Conservation (phyloP, 768 basidiomycete genomes). For the Podaxis mareebaensis region DNA sequence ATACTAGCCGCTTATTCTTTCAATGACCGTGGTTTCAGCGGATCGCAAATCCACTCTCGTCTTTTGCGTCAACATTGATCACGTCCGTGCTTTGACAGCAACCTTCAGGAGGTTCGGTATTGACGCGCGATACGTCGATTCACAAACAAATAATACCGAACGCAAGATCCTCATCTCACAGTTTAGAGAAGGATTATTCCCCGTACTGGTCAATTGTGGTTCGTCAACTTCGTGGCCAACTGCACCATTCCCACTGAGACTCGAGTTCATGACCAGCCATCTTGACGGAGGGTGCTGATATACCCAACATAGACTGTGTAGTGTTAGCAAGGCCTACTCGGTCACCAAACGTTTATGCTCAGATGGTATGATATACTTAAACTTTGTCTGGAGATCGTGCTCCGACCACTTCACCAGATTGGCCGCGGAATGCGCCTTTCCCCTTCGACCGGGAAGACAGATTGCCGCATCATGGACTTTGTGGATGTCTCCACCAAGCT, state of each 20-base stretch:
- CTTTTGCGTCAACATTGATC: slow-evolving; percentile 87
- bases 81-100: slow-evolving; percentile 74
- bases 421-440: slow-evolving; percentile 91
- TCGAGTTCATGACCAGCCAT: slow-evolving; percentile 51
- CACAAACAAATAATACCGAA: slow-evolving; percentile 63
- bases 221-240: slow-evolving; percentile 16
- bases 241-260: not conserved
- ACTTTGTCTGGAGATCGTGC: not conserved
- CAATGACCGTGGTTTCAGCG: slow-evolving; percentile 29
- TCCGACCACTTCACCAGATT: slow-evolving; percentile 54
- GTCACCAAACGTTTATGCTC: slow-evolving; percentile 85
- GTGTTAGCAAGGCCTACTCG: slow-evolving; percentile 86
- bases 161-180: slow-evolving; percentile 62
- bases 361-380: slow-evolving; percentile 65
- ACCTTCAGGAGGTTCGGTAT: slow-evolving; percentile 73
- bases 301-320: slow-evolving; percentile 92
- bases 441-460: slow-evolving; percentile 72
- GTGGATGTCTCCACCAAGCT: slow-evolving; percentile 75
- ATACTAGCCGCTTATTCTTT: not conserved
- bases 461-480: slow-evolving; percentile 91
- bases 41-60: slow-evolving; percentile 84
- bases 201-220: slow-evolving; percentile 92
- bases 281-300: slow-evolving; percentile 92
- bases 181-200: slow-evolving; percentile 75
- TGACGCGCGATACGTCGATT: slow-evolving; percentile 82